These are phyloP conservation scores for Sugiyamaella marilandica DNA, from an alignment of 805 yeast species.

Conservation along the genomic window DNA sequence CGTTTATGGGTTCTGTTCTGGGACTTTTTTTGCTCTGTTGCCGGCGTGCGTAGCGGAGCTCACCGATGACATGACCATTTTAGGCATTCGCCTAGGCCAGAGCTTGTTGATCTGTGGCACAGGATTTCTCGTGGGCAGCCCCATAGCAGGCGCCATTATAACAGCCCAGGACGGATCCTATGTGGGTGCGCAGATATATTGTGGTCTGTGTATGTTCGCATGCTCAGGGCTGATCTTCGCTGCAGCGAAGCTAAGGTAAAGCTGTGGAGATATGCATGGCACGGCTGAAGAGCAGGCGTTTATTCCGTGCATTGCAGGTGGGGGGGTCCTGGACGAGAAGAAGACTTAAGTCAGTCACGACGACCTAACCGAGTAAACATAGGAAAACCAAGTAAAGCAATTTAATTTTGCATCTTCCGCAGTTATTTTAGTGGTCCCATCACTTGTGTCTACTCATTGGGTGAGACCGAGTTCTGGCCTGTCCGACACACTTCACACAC, in stretches of 20 bases:
- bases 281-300: too few relatives aligned
- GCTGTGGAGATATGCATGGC: too few relatives aligned
- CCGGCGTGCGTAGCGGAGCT: conserved; percentile 25
- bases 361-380: too few relatives aligned
- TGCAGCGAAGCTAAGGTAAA: neutral
- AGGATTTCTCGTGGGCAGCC: conserved; percentile 31
- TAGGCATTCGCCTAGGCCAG: conserved; percentile 48
- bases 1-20: conserved; percentile 29
- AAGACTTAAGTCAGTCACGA: too few relatives aligned
- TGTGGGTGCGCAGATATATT: conserved; percentile 13
- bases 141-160: conserved; percentile 28
- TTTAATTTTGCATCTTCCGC: too few relatives aligned
- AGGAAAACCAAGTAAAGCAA: too few relatives aligned
- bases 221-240: neutral
- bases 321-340: too few relatives aligned
- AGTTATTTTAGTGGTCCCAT: too few relatives aligned
- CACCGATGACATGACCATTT: conserved; percentile 40
- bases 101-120: conserved; percentile 54
- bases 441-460: too few relatives aligned
- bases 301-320: too few relatives aligned
- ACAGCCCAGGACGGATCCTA: conserved; percentile 12
- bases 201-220: neutral
- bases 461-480: too few relatives aligned
- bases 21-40: conserved; percentile 26
- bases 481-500: too few relatives aligned